Conservation (phyloP, 345 rosid genomes). For the Rubroshorea leprosula region DNA sequence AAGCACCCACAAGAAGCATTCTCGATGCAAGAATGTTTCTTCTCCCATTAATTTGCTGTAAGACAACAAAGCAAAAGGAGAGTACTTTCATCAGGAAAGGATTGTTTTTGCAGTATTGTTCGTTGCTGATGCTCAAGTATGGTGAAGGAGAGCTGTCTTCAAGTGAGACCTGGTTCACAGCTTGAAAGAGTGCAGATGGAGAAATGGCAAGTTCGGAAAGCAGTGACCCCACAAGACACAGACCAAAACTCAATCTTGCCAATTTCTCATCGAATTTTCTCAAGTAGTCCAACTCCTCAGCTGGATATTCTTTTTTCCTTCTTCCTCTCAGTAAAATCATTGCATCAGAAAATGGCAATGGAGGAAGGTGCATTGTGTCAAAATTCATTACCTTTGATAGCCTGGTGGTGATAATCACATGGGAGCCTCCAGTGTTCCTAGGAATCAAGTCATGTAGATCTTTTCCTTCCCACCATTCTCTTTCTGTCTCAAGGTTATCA, state of each 20-base stretch:
- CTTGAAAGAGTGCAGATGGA: conserved; percentile 73
- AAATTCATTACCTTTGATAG: conserved; percentile 73
- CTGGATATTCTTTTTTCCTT: conserved; percentile 56
- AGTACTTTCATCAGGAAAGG: conserved; percentile 61
- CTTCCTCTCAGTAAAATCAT: conserved; percentile 63
- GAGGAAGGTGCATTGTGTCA: conserved; percentile 52
- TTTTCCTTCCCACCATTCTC: conserved; percentile 97
- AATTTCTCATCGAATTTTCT: conserved; percentile 61
- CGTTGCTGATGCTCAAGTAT: conserved; percentile 37
- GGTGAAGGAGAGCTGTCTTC: conserved; percentile 46
- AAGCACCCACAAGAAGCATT: conserved; percentile 84
- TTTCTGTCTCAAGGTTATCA: conserved; percentile 87
- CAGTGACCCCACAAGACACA: conserved; percentile 66
- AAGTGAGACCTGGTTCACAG: conserved; percentile 53
- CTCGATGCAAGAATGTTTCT: conserved; percentile 56
- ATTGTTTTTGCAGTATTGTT: conserved; percentile 65
- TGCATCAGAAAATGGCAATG: conserved; percentile 58
- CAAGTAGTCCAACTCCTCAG: conserved; percentile 58
- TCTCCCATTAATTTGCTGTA: conserved; percentile 60
- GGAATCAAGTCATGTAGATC: conserved; percentile 85
- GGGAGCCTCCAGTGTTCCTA: conserved; percentile 74
- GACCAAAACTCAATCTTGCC: conserved; percentile 69
- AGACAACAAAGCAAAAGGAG: conserved; percentile 46
- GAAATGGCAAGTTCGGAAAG: conserved; percentile 65
- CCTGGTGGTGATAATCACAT: conserved; percentile 77